Percentiles rank a stretch among this genome's conserved stretches.
These are phyloP conservation scores for Gastrolobium bilobum DNA, from an alignment of 306 rosid genomes.

Conservation along the genomic window DNA sequence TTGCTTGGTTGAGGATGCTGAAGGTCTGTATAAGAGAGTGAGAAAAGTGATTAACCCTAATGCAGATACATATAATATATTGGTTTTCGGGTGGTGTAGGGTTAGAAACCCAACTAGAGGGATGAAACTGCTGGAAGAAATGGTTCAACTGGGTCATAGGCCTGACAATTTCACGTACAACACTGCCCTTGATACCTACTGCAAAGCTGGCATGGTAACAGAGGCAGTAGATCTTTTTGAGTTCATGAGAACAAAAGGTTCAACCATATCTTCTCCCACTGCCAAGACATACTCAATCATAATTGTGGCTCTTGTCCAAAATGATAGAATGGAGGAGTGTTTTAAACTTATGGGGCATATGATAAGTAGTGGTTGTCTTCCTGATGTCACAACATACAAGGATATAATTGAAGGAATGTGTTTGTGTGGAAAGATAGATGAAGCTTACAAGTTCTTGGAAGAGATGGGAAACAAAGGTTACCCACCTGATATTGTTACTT, in stretches of 20 bases:
- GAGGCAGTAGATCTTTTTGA: slow-evolving; percentile 86
- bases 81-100: slow-evolving; percentile 96
- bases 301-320: slow-evolving; percentile 76
- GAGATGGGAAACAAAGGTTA: slow-evolving; percentile 98
- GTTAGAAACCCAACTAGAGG: slow-evolving; percentile 85
- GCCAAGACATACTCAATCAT: slow-evolving; percentile 82
- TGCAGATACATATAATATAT: slow-evolving; percentile 70
- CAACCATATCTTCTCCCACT: slow-evolving; percentile 80
- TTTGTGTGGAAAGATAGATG: slow-evolving; percentile 74
- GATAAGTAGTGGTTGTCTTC: slow-evolving; percentile 88
- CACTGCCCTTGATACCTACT: slow-evolving; percentile 85
- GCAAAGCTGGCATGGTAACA: slow-evolving; percentile 76
- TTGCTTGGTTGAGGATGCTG: slow-evolving; percentile 83
- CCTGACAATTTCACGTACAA: slow-evolving; percentile 90
- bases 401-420: slow-evolving; percentile 91
- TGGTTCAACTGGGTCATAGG: slow-evolving; percentile 70
- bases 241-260: slow-evolving; percentile 88
- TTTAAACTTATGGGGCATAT: slow-evolving; percentile 69
- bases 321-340: slow-evolving; percentile 83
- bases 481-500: slow-evolving; percentile 88
- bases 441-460: slow-evolving; percentile 82
- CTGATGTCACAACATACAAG: slow-evolving; percentile 92
- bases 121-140: slow-evolving; percentile 80
- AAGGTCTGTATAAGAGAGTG: slow-evolving; percentile 71
- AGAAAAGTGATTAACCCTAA: slow-evolving; percentile 70